Evolutionary conservation across 495 filamentous ascomycete species (phyloP), one percentile per base, ranked within the genome.

Genomic region (Aspergillus avenaceus): DNA sequence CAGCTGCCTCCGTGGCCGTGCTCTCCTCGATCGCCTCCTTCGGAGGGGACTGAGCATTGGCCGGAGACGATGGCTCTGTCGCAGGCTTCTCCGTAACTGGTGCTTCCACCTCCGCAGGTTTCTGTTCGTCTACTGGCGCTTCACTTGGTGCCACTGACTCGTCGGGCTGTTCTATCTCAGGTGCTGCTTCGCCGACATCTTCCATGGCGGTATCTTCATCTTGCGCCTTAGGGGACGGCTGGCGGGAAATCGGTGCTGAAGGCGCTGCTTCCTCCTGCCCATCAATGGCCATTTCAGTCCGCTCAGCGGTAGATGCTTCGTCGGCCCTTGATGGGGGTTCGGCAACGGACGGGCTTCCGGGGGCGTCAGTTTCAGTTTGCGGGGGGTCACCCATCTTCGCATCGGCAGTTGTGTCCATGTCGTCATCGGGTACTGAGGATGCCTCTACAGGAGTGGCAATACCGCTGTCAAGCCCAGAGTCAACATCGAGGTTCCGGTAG

Each of bases 171-270:
- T 64, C 65, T 4, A 64, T 45, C 8, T 61, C 64, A 16, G 57
- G 55, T 16, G 54, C 53, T 4, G 62, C 46, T 5, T 59, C 58
- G 2, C 60, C 65, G 8, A 70, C 81, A 55, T 85, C 84, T 53
- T 84, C 85, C 74, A 87, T 85, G 9, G 81, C 64, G 4, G 80
- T 73, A 57, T 87, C 85, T 48, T 83, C 80, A 21, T 80, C 80
- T 28, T 81, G 75, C 21, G 79, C 75, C 23, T 74, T 72, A 22
- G 76, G 72, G 23, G 71, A 74, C 4, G 64, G 62, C 4, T 68
- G 70, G 9, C 61, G 69, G 16, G 76, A 74, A 14, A 64, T 62
- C 8, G 70, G 59, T 21, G 66, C 62, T n/a, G 72, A 66, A 16
- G 50, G 50, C 18, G 54, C 63, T 12, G 58, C 65, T 38, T 48